These are phyloP conservation scores for Liriodendron chinense DNA, from an alignment of 164 flowering plant genomes.

Conservation along the genomic window DNA sequence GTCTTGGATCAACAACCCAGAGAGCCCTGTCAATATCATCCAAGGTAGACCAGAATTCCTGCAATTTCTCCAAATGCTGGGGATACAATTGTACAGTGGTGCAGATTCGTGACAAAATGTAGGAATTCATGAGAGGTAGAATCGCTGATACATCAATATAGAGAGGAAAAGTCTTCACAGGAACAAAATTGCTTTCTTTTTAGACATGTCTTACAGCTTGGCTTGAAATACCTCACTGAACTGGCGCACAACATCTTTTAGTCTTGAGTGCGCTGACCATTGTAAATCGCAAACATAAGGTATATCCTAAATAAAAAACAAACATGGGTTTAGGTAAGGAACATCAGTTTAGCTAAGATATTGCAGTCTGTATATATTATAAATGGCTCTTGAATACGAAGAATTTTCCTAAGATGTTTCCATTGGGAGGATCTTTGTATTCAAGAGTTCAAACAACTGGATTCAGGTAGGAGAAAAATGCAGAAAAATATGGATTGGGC, in stretches of 20 bases:
- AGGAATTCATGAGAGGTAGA: neutral
- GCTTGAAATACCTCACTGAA: constrained; percentile 41
- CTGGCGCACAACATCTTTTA: constrained; percentile 34
- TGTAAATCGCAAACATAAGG: constrained; percentile 55
- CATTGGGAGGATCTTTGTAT: neutral
- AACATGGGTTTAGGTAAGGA: neutral
- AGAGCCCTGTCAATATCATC: constrained; percentile 62
- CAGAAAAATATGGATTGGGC: too few relatives aligned
- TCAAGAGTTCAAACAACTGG: neutral
- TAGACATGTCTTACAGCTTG: neutral
- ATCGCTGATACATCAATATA: neutral
- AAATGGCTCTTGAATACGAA: too few relatives aligned
- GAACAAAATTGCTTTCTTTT: neutral
- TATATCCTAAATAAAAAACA: constrained; percentile 52
- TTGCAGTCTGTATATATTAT: neutral
- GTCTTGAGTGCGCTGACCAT: constrained; percentile 52
- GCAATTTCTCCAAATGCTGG: constrained; percentile 72
- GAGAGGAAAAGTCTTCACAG: neutral
- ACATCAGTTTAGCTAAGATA: neutral
- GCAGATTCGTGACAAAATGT: constrained; percentile 1
- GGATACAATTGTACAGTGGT: neutral
- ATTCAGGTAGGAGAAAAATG: neutral
- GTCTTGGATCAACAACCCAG: constrained; percentile 46
- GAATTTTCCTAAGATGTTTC: too few relatives aligned
- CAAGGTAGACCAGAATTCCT: constrained; percentile 67